These are phyloP conservation scores for Wallacemonas sp. DNA, from an alignment of 208 protist genomes.

Conservation along the genomic window DNA sequence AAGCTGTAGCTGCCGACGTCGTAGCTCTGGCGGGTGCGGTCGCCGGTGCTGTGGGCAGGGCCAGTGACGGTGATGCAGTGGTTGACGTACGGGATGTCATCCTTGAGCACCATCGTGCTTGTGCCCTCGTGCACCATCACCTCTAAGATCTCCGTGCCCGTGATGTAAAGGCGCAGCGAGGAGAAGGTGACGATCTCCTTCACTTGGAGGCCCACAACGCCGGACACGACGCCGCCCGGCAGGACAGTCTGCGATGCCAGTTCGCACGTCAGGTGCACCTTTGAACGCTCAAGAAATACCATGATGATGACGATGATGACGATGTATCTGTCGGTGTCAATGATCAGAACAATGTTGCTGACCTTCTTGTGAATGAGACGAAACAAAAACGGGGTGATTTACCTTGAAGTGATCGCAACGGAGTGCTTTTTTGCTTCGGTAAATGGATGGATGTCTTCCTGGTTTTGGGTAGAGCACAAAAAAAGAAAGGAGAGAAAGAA, in stretches of 20 bases:
- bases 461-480: no score
- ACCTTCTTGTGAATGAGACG: neutral
- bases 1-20: conserved; percentile 20
- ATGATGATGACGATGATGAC: no score
- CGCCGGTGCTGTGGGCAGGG: conserved; percentile 2
- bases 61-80: conserved; percentile 22
- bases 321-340: no score
- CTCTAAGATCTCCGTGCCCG: conserved; percentile 6
- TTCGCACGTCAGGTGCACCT: conserved; percentile 15
- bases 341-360: no score
- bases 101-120: conserved; percentile 5
- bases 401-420: neutral
- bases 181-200: conserved; percentile 22
- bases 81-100: conserved; percentile 11
- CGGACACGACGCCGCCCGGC: conserved; percentile 11
- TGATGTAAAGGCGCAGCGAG: conserved; percentile 11
- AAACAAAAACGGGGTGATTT: neutral
- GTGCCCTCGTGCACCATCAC: conserved; percentile 13
- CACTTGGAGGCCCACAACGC: conserved; percentile 16
- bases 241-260: neutral
- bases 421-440: no score
- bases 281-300: conserved; percentile 21
- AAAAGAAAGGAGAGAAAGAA: conserved; percentile 17
- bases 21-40: conserved; percentile 15
- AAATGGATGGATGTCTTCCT: no score